A percentile compares a stretch with the other conserved stretches of the same genome.
Conservation (phyloP, 2,329 filamentous ascomycete species). For the Arthrocladium fulminans region DNA sequence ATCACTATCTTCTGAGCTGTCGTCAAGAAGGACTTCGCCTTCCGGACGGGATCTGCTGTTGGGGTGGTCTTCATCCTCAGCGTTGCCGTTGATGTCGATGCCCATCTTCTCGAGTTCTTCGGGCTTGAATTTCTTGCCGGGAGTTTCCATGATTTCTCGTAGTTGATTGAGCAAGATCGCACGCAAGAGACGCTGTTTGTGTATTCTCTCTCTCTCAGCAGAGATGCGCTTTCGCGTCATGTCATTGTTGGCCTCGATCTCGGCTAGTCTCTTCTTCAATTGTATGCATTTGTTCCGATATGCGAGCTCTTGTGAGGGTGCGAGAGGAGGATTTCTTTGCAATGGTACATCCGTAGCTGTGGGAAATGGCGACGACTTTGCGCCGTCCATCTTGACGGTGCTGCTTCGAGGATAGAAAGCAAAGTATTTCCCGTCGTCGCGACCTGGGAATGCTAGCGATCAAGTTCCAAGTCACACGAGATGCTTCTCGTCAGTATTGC, state of each 20-base stretch:
- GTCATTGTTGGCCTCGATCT: constrained; percentile 88
- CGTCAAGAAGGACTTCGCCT: constrained; percentile 22
- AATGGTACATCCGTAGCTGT: constrained; percentile 17
- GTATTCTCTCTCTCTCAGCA: constrained; percentile 73
- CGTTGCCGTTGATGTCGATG: constrained; percentile 31
- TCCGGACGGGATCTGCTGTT: constrained; percentile 12
- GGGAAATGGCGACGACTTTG: constrained; percentile 19
- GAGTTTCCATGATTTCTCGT: constrained; percentile 39
- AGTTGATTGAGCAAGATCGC: constrained; percentile 67
- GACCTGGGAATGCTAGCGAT: not conserved
- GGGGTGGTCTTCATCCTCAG: constrained; percentile 7
- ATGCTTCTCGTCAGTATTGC: not conserved
- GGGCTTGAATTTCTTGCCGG: constrained; percentile 62
- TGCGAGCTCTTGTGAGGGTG: constrained; percentile 87
- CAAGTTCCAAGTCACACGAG: not conserved
- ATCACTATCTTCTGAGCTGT: constrained; percentile 22
- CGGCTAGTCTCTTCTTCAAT: constrained; percentile 79
- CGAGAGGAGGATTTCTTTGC: constrained; percentile 40
- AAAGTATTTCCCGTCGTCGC: not conserved
- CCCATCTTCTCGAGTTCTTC: constrained; percentile 57
- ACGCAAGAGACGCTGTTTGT: constrained; percentile 83
- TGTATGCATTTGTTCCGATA: constrained; percentile 96
- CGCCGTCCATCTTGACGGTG: constrained; percentile 16
- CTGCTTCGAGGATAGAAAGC: not conserved
- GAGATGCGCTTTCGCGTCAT: constrained; percentile 67